phyloP scores from a whole-genome alignment of 805 yeast species.

The Suhomyces tanzawaensis region DNA sequence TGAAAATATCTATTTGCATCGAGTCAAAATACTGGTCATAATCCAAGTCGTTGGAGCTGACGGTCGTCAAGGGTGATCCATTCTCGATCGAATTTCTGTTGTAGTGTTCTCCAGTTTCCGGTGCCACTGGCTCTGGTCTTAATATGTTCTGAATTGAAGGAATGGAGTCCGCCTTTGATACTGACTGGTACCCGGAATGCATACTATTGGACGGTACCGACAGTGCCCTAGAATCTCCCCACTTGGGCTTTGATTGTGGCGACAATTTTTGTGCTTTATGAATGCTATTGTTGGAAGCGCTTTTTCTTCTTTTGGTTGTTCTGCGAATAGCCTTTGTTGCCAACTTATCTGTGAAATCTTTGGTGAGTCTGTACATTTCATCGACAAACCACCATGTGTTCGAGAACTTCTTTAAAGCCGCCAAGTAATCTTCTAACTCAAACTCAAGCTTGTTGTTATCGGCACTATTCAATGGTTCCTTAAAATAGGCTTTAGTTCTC shows the following conservation, averaged over 20 bases:
- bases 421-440: constrained; percentile 19
- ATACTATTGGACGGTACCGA: neutral
- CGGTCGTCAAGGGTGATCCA: constrained; percentile 3
- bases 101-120: neutral
- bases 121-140: constrained; percentile 5
- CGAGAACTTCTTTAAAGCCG: constrained; percentile 19
- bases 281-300: neutral
- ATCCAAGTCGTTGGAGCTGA: constrained; percentile 4
- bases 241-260: neutral
- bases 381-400: constrained; percentile 28
- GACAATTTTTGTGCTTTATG: neutral
- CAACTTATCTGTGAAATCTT: constrained; percentile 20
- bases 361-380: constrained; percentile 22
- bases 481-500: constrained; percentile 12
- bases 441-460: constrained; percentile 6
- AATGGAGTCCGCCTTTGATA: constrained; percentile 2
- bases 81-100: neutral
- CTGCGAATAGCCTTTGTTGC: neutral
- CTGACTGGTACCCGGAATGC: neutral
- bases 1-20: constrained; percentile 27
- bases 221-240: neutral
- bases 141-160: constrained; percentile 11
- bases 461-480: neutral
- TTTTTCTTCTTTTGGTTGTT: constrained; percentile 2
- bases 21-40: constrained; percentile 25